phyloP scores from a whole-genome alignment of 2,329 filamentous ascomycete genomes.

The Ceratocystis smalleyi region DNA sequence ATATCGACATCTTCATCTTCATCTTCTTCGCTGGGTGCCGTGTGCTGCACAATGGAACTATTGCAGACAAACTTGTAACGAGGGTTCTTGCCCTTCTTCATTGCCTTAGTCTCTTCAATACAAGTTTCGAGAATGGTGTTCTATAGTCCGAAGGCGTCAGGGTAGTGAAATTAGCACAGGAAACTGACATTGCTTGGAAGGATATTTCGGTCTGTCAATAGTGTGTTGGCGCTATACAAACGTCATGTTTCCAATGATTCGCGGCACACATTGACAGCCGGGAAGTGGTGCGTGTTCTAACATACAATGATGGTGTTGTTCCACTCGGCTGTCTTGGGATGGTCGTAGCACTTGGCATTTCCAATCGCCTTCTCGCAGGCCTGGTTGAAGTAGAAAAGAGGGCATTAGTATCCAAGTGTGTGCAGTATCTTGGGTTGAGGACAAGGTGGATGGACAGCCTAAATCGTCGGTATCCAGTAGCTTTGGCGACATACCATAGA shows the following conservation, averaged over 20 bases:
- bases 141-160: slow-evolving; percentile 26
- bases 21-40: slow-evolving; percentile 44
- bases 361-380: slow-evolving; percentile 69
- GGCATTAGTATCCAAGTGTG: background rate
- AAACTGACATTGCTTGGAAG: background rate
- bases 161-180: background rate
- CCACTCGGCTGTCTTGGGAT: slow-evolving; percentile 71
- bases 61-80: slow-evolving; percentile 90
- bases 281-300: slow-evolving; percentile 17
- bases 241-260: background rate
- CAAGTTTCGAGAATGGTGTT: slow-evolving; percentile 62
- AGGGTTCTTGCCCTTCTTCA: slow-evolving; percentile 33
- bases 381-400: slow-evolving; percentile 30
- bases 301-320: slow-evolving; percentile 85
- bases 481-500: slow-evolving; percentile 47
- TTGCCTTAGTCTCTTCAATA: slow-evolving; percentile 50
- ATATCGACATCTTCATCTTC: slow-evolving; percentile 38
- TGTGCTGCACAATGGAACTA: slow-evolving; percentile 94
- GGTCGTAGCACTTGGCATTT: slow-evolving; percentile 66
- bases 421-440: background rate
- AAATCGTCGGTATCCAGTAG: slow-evolving; percentile 3
- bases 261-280: background rate
- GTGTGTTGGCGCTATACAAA: background rate
- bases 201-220: background rate
- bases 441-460: background rate